A percentile compares a stretch with the other conserved stretches of the same genome.
phyloP scores from a whole-genome alignment of 2,329 filamentous ascomycete species.

The Fusarium solani-melongenae region DNA sequence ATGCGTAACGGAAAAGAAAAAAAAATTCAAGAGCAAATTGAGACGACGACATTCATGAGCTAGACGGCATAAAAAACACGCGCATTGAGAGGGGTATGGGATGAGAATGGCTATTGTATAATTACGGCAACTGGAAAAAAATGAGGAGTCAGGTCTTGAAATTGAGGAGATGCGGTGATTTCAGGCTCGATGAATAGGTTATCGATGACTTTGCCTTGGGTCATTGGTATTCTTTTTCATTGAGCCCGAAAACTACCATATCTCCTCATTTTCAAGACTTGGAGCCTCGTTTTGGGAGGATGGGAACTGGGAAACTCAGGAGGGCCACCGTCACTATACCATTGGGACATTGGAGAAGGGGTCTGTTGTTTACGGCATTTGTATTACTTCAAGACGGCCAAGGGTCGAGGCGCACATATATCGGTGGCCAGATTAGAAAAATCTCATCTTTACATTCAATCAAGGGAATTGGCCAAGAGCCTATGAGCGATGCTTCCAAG shows the following conservation, averaged over 20 bases:
- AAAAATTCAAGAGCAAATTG: not conserved
- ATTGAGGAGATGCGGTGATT: too few relatives aligned
- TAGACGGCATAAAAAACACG: not conserved
- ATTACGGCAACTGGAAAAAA: not conserved
- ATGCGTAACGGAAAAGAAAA: conserved; percentile 6
- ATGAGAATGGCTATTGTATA: not conserved
- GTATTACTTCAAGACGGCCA: not conserved
- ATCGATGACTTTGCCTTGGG: not conserved
- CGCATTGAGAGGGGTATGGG: not conserved
- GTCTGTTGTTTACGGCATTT: not conserved
- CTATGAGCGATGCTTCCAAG: not conserved
- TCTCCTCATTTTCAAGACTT: not conserved
- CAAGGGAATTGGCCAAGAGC: not conserved
- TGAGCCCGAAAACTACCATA: accelerated
- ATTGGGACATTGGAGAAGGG: not conserved
- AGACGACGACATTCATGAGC: not conserved
- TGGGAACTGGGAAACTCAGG: not conserved
- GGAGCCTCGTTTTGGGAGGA: not conserved
- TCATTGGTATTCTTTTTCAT: not conserved
- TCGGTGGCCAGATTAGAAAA: not conserved
- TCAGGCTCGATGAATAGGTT: too few relatives aligned
- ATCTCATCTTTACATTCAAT: not conserved
- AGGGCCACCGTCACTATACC: not conserved
- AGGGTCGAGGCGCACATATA: not conserved
- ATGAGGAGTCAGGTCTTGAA: not conserved